Evolutionary conservation across 1,284 basidiomycete species (phyloP).

Genomic region (Ustilago shanxiensis): DNA sequence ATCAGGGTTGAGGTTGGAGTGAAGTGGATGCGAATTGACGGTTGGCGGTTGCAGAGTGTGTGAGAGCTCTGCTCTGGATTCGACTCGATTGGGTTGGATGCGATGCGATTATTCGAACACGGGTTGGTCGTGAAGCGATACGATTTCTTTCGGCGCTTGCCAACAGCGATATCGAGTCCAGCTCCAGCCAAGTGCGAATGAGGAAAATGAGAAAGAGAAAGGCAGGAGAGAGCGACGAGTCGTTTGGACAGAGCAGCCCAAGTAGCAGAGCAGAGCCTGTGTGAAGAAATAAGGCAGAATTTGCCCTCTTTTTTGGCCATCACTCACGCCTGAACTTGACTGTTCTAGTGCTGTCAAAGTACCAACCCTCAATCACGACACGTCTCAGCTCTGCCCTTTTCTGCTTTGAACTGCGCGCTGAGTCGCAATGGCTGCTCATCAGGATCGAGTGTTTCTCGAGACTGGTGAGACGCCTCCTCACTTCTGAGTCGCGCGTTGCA

Average conservation of each 20-base stretch:
- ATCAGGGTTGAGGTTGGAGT: slow-evolving; percentile 17
- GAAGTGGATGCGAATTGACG: slow-evolving; percentile 13
- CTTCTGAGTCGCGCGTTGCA: slow-evolving; percentile 1
- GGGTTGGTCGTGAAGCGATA: slow-evolving; percentile 1
- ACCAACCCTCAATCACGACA: slow-evolving; percentile 32
- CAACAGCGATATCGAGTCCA: slow-evolving; percentile 17
- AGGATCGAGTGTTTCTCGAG: background rate
- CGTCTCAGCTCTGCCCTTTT: slow-evolving; percentile 16
- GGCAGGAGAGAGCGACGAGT: background rate
- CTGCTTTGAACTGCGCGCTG: background rate
- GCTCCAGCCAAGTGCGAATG: too few species aligned
- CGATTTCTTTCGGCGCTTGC: background rate
- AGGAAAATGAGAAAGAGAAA: background rate
- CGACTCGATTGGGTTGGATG: background rate
- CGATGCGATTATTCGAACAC: slow-evolving; percentile 26
- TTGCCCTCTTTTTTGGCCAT: too few species aligned
- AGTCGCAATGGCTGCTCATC: slow-evolving; percentile 2
- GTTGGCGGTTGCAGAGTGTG: slow-evolving; percentile 10
- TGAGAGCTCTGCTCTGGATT: background rate
- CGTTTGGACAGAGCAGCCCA: too few species aligned
- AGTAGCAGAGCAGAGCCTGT: too few species aligned
- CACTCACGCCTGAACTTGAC: background rate
- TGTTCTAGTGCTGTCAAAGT: background rate
- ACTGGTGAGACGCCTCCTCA: slow-evolving; percentile 20
- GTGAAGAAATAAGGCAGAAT: background rate